Base-by-base conservation (phyloP, 2,329 filamentous ascomycete genomes). In the Verticillium longisporum region DNA sequence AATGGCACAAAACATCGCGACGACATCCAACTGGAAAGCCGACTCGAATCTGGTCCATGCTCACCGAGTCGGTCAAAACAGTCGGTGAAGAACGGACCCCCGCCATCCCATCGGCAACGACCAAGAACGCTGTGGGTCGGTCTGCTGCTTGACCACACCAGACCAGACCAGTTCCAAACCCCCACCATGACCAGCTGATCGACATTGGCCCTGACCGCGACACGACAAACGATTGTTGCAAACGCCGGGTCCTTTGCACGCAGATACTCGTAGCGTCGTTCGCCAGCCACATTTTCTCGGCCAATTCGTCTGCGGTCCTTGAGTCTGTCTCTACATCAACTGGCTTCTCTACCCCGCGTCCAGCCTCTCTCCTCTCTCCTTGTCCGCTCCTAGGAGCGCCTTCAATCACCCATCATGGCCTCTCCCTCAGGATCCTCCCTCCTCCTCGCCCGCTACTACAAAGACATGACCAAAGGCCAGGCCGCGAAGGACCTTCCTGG, bases 401-500 rank as follows among this genome's bases (percentile, higher is more conserved):
- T 26, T 11, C 41, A 18, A 21, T 11, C 41, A 11, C 9, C 26
- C 54, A 55, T 21, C 26, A 55, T 55, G 54, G 54, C 54, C 26
- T 55, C 54, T 7, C 26, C 54, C 54, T 55, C 54, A 21, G 32
- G 54, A 33, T 87, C 90, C 14, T 90, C 87, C 21, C 82, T 88
- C 64, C 86, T 98, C 66, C 86, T 99, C 56, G 80, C 84, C 68
- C 87, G 90, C 61, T 94, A 98, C 77, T 86, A 98, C 66, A 96
- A 96, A 79, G 88, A 96, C 73, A 98, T 99, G 4, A 59, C 57
- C 41, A 53, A 53, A n/a, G 57, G 57, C 7, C 21, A 45, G 5
- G 57, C 84, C 31, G 88, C 91, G 73, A 94, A 92, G 72, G 92
- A 97, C 75, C 89, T 98, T 56, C 92, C 92, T 0, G 95, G 94